phyloP scores from a whole-genome alignment of 345 rosid genomes.

The Rhizophora apiculata region DNA sequence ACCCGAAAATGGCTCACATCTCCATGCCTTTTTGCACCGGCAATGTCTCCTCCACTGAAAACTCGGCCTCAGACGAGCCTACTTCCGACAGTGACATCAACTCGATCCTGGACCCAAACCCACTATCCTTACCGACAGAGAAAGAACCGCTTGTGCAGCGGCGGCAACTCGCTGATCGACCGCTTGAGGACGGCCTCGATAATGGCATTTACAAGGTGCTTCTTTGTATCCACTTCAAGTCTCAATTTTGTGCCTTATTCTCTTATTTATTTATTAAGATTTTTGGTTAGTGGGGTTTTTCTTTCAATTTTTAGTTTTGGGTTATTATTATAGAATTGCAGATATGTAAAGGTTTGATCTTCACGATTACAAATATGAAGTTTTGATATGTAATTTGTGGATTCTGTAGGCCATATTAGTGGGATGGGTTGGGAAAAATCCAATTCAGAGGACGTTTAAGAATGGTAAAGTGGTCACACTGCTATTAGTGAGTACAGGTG shows the following conservation, averaged over 20 bases:
- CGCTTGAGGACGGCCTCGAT: slow-evolving; percentile 76
- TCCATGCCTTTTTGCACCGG: slow-evolving; percentile 49
- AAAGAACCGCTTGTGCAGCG: slow-evolving; percentile 25
- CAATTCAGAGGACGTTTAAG: slow-evolving; percentile 71
- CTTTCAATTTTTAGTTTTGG: too few relatives aligned
- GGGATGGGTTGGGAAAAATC: slow-evolving; percentile 83
- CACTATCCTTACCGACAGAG: slow-evolving; percentile 12
- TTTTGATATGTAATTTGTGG: not conserved
- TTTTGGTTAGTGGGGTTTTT: not conserved
- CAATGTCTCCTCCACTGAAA: slow-evolving; percentile 28
- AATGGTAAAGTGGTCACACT: slow-evolving; percentile 56
- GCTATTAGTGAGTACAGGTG: slow-evolving; percentile 80
- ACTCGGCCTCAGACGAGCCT: slow-evolving; percentile 37
- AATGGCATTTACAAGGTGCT: slow-evolving; percentile 70
- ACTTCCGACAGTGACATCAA: slow-evolving; percentile 35
- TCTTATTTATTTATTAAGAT: not conserved
- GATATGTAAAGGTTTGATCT: too few relatives aligned
- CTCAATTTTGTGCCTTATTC: too few relatives aligned
- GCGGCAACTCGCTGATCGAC: slow-evolving; percentile 42
- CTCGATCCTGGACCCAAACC: slow-evolving; percentile 16
- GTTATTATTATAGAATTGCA: too few relatives aligned
- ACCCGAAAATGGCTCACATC: slow-evolving; percentile 26
- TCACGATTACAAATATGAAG: not conserved
- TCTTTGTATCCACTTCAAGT: not conserved
- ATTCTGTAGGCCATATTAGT: slow-evolving; percentile 73